Base-by-base conservation (phyloP, 306 rosid genomes). In the Ochetophila trinervis region DNA sequence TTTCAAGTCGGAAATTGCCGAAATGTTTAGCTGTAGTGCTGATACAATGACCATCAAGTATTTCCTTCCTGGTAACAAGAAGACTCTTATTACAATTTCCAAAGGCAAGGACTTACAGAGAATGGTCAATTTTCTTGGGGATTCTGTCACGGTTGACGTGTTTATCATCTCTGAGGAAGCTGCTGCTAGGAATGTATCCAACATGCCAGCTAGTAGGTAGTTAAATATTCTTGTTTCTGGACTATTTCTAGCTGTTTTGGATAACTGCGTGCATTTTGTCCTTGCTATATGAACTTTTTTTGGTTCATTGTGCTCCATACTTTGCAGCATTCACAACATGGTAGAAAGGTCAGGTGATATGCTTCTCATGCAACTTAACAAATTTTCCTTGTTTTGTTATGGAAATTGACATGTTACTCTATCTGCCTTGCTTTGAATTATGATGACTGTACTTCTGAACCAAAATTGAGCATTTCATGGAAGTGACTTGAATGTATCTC, bases 91-190 rank as follows among this genome's bases (percentile, higher is more conserved):
- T 58, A 84, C 94, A 2, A 78, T 93, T 34, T 93, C 99, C 10
- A 89, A 87, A 75, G 99, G 90, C 70, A 89, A 90, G 86, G 99
- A 93, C 76, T 78, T 93, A 79, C 96, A 87, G 58, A 94, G 99
- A 30, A 93, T 93, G 99, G 74, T 93, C 62, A 86, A 68, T 80
- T 93, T 89, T 74, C 67, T 84, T 5, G 91, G 91, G 19, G 99
- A 90, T 63, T 66, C 86, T 60, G 49, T 57, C 73, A 79, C 86
- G 0, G 99, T 83, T 22, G 97, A 93, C 68, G 83, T 93, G 32
- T 93, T 86, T 65, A 72, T 87, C 66, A 55, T 84, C 19, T 72
- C 86, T 2, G 99, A 87, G 74, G 99, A 90, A 72, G 89, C 84
- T 8, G 76, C 76, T 17, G 84, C 83, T 18, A 83, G 88, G 30